phyloP scores from a whole-genome alignment of 2,329 filamentous ascomycete species.

The Pseudophaeomoniella oleicola region DNA sequence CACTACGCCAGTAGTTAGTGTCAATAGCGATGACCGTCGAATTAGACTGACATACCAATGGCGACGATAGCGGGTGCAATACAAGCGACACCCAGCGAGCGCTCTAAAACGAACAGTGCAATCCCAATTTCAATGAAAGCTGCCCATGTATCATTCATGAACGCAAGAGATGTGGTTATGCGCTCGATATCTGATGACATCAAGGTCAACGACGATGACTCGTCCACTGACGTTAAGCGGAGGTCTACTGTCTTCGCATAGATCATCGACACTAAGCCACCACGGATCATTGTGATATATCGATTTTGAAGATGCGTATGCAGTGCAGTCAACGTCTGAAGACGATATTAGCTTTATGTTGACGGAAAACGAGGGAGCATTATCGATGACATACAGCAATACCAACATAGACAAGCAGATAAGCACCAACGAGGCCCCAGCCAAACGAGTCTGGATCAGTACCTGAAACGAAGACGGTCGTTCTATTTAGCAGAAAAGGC shows the following conservation, averaged over 20 bases:
- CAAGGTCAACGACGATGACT: slow-evolving; percentile 26
- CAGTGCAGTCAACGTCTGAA: slow-evolving; percentile 22
- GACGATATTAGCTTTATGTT: not conserved
- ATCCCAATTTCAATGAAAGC: slow-evolving; percentile 29
- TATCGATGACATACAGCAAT: slow-evolving; percentile 19
- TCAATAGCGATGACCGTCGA: slow-evolving; percentile 21
- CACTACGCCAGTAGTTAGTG: slow-evolving; percentile 7
- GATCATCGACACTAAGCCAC: slow-evolving; percentile 32
- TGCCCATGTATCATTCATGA: slow-evolving; percentile 31
- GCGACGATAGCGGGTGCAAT: slow-evolving; percentile 29
- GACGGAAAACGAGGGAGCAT: not conserved
- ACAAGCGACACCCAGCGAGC: slow-evolving; percentile 27
- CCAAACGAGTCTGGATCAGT: slow-evolving; percentile 19
- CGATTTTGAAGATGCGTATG: slow-evolving; percentile 29
- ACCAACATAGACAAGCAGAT: slow-evolving; percentile 25
- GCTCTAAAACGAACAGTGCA: slow-evolving; percentile 27
- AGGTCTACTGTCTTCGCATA: slow-evolving; percentile 31
- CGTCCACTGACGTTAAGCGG: slow-evolving; percentile 16
- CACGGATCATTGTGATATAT: slow-evolving; percentile 27
- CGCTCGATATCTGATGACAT: slow-evolving; percentile 31
- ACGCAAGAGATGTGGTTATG: slow-evolving; percentile 24
- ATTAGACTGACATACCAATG: slow-evolving; percentile 17
- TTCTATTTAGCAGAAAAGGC: slow-evolving; percentile 20
- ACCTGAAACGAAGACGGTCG: slow-evolving; percentile 18
- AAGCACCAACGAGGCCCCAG: slow-evolving; percentile 29